Percentiles rank a stretch among this genome's conserved stretches.
phyloP scores from a whole-genome alignment of 176 grass and related monocot genomes.

The Miscanthus lutarioriparius region DNA sequence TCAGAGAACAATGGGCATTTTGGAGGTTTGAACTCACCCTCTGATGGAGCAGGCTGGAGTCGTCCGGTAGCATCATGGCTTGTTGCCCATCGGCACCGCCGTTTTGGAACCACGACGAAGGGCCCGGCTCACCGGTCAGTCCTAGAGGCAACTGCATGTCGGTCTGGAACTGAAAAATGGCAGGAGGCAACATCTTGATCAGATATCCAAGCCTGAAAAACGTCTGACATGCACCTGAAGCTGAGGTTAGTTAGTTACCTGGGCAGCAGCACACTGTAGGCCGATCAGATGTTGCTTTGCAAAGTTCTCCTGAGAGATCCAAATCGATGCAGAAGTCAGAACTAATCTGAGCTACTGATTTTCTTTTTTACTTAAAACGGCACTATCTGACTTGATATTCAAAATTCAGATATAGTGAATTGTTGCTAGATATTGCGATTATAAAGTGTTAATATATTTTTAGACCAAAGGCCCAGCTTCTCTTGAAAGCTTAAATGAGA shows the following conservation, averaged over 20 bases:
- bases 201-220: neutral
- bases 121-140: conserved; percentile 37
- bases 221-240: neutral
- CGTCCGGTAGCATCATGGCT: conserved; percentile 52
- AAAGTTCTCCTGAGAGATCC: conserved; percentile 51
- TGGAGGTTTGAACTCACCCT: conserved; percentile 48
- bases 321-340: conserved; percentile 21
- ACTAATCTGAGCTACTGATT: neutral
- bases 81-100: conserved; percentile 28
- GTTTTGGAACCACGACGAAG: conserved; percentile 53
- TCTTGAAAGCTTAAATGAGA: no score
- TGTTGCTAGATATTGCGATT: neutral
- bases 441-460: neutral
- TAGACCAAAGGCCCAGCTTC: no score
- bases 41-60: conserved; percentile 57
- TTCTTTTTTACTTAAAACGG: neutral
- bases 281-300: conserved; percentile 64
- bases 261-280: conserved; percentile 57
- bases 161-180: conserved; percentile 53
- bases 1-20: neutral
- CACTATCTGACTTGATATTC: neutral
- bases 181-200: neutral
- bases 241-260: conserved; percentile 43
- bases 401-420: neutral
- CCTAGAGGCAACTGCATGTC: conserved; percentile 56